These are phyloP conservation scores for Dryas alaskensis DNA, from an alignment of 306 rosid genomes.

Conservation along the genomic window DNA sequence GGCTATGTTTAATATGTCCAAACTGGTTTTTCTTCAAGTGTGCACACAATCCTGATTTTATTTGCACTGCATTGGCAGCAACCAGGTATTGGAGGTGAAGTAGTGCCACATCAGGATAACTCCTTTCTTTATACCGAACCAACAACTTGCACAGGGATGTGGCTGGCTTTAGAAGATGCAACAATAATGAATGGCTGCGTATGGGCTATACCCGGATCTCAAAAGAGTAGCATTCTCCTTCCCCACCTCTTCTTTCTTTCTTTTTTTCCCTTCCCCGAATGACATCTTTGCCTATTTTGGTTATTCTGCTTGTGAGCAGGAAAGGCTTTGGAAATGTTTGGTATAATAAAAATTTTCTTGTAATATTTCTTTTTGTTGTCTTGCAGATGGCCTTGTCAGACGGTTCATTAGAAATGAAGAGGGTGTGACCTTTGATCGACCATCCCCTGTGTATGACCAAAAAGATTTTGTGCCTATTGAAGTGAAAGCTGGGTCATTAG, in stretches of 20 bases:
- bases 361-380: neutral
- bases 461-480: constrained; percentile 87
- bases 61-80: constrained; percentile 53
- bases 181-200: constrained; percentile 74
- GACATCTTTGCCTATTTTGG: neutral
- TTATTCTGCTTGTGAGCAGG: neutral
- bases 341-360: constrained; percentile 6
- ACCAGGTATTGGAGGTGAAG: constrained; percentile 98
- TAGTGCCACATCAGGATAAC: constrained; percentile 97
- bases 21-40: neutral
- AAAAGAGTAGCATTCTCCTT: constrained; percentile 53
- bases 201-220: constrained; percentile 96
- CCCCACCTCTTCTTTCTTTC: constrained; percentile 14
- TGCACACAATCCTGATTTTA: constrained; percentile 16
- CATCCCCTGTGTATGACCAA: constrained; percentile 63
- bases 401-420: constrained; percentile 72
- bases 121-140: constrained; percentile 92
- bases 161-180: constrained; percentile 97
- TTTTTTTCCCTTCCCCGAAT: neutral
- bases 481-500: constrained; percentile 86
- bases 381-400: constrained; percentile 84
- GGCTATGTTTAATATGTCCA: neutral
- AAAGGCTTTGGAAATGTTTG: constrained; percentile 2
- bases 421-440: constrained; percentile 77
- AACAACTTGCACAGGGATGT: constrained; percentile 86